Evolutionary conservation across 805 yeast genomes (phyloP).

Genomic region (Nakazawaea holstii): DNA sequence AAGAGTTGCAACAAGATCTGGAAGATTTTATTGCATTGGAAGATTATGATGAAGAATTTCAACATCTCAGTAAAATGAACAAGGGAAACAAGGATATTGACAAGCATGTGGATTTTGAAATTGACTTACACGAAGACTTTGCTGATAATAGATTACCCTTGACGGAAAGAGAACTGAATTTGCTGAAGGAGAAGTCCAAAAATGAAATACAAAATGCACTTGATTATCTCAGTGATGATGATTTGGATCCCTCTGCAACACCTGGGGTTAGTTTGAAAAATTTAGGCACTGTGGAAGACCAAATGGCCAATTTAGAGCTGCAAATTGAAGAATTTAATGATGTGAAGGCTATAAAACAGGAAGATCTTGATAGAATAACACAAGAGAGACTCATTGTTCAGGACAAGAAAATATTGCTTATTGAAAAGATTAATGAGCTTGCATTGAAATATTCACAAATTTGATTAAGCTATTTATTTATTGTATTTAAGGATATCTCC

Average conservation of each 20-base stretch:
- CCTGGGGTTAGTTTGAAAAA: background rate
- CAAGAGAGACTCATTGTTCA: background rate
- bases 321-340: background rate
- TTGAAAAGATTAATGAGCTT: background rate
- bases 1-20: conserved; percentile 4
- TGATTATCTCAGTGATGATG: conserved; percentile 21
- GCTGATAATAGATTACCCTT: conserved; percentile 25
- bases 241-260: conserved; percentile 10
- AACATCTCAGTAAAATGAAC: conserved; percentile 1
- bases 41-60: conserved; percentile 13
- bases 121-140: conserved; percentile 18
- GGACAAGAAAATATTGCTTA: background rate
- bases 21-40: conserved; percentile 3
- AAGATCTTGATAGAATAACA: background rate
- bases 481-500: conserved; percentile 38
- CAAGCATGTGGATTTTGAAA: conserved; percentile 13
- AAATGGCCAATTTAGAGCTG: background rate
- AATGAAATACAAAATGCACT: conserved; percentile 30
- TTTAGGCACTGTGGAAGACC: background rate
- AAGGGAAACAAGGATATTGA: conserved; percentile 7
- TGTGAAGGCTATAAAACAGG: background rate
- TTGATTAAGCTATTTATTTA: background rate
- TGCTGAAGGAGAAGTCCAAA: conserved; percentile 21
- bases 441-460: background rate
- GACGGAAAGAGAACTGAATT: conserved; percentile 19